Evolutionary conservation across 2,329 filamentous ascomycete genomes (phyloP).

Genomic region (Thyridium curvatum): DNA sequence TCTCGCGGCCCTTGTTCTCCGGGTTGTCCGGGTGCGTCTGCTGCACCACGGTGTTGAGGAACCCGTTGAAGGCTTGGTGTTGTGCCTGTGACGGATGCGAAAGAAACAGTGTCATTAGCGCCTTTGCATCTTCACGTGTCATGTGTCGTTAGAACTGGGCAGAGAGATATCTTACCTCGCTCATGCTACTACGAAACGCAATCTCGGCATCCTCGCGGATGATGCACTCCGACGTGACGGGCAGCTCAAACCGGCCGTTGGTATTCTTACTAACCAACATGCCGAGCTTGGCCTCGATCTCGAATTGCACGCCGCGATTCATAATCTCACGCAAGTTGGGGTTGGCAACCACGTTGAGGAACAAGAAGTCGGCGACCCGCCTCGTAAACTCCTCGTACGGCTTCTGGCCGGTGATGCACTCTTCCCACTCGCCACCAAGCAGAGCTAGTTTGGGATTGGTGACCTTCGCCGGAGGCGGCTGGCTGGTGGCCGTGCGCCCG

Average conservation of each 20-base stretch:
- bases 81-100: constrained; percentile 50
- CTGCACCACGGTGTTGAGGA: constrained; percentile 65
- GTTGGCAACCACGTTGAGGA: constrained; percentile 60
- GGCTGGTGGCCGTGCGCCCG: constrained; percentile 20
- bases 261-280: constrained; percentile 69
- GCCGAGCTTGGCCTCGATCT: constrained; percentile 93
- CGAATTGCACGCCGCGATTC: constrained; percentile 65
- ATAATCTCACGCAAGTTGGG: constrained; percentile 58
- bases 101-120: too few species aligned
- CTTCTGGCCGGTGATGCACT: constrained; percentile 61
- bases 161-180: constrained; percentile 59
- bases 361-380: constrained; percentile 75
- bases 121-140: too few species aligned
- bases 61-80: constrained; percentile 78
- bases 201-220: constrained; percentile 55
- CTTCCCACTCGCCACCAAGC: constrained; percentile 56
- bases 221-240: constrained; percentile 65
- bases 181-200: constrained; percentile 85
- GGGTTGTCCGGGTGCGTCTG: constrained; percentile 51
- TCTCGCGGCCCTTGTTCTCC: constrained; percentile 27
- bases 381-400: constrained; percentile 72
- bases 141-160: background rate
- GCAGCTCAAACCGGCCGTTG: constrained; percentile 60
- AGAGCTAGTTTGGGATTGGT: constrained; percentile 14
- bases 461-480: background rate